Evolutionary conservation across 2,329 filamentous ascomycete species (phyloP).

Genomic region (Penicillium sp.): DNA sequence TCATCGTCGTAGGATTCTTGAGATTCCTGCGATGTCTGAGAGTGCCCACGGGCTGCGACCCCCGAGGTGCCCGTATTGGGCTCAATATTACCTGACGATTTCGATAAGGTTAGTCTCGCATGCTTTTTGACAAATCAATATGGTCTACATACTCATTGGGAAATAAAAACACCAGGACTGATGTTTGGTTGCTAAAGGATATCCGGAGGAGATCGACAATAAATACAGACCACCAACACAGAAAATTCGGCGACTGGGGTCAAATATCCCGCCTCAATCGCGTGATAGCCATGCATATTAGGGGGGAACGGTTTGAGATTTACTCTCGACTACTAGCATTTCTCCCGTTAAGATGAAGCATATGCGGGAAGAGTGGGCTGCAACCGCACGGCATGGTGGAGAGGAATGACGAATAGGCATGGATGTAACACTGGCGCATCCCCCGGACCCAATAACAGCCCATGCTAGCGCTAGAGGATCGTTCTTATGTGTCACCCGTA

Average conservation of each 20-base stretch:
- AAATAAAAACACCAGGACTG: background rate
- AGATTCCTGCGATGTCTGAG: background rate
- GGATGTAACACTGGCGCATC: background rate
- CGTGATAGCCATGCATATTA: background rate
- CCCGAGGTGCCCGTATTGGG: background rate
- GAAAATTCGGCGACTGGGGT: background rate
- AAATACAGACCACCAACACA: background rate
- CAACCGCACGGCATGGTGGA: background rate
- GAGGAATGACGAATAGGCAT: background rate
- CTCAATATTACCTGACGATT: background rate
- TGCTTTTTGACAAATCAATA: background rate
- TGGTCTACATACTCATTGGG: background rate
- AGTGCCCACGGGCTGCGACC: background rate
- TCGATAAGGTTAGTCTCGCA: background rate
- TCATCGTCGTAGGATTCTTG: conserved; percentile 3
- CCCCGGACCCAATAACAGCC: background rate
- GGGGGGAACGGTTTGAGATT: background rate
- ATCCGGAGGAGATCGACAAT: background rate
- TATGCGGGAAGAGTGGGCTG: background rate
- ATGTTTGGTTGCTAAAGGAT: background rate
- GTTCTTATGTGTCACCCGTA: background rate
- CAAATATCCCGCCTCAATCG: background rate
- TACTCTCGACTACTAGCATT: background rate
- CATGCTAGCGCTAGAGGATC: background rate
- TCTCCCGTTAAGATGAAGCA: background rate